Percentiles rank a stretch among this genome's conserved stretches.
These are phyloP conservation scores for Thelonectria rubi DNA, from an alignment of 2,329 filamentous ascomycete genomes.

Conservation along the genomic window DNA sequence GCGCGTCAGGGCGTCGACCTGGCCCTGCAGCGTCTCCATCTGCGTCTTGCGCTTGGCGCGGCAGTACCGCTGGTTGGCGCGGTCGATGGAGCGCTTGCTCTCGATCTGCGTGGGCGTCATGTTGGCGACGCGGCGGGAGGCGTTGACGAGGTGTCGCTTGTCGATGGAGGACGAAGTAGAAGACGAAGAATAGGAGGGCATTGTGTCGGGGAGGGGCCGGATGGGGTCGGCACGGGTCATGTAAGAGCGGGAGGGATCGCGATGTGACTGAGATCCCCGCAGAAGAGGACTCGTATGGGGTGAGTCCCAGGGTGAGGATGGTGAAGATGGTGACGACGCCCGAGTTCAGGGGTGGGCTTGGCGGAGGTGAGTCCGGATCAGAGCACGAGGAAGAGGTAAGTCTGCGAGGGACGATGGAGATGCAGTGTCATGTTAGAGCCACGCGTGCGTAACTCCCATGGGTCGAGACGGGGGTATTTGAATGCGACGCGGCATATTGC, in stretches of 20 bases:
- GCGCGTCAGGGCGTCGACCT: conserved; percentile 26
- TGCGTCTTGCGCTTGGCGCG: conserved; percentile 36
- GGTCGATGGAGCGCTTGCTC: conserved; percentile 41
- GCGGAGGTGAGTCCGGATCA: neutral
- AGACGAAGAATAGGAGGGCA: neutral
- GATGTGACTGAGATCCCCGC: neutral
- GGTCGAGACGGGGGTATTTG: conserved; percentile 22
- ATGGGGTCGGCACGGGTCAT: conserved; percentile 1
- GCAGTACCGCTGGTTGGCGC: conserved; percentile 38
- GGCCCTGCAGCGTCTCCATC: conserved; percentile 29
- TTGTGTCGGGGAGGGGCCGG: neutral
- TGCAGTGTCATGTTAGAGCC: conserved; percentile 17
- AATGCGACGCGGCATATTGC: conserved; percentile 21
- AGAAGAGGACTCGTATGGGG: neutral
- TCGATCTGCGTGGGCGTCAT: conserved; percentile 36
- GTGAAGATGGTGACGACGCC: neutral
- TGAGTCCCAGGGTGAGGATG: no score
- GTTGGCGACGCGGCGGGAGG: conserved; percentile 34
- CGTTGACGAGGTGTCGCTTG: conserved; percentile 24
- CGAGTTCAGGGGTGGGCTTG: neutral
- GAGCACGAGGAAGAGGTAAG: neutral
- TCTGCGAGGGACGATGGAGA: neutral
- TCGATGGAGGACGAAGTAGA: neutral
- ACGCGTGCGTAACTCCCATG: neutral
- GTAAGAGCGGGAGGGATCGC: neutral